phyloP scores from a whole-genome alignment of 2,329 filamentous ascomycete species.

The Achaetomium macrosporum region DNA sequence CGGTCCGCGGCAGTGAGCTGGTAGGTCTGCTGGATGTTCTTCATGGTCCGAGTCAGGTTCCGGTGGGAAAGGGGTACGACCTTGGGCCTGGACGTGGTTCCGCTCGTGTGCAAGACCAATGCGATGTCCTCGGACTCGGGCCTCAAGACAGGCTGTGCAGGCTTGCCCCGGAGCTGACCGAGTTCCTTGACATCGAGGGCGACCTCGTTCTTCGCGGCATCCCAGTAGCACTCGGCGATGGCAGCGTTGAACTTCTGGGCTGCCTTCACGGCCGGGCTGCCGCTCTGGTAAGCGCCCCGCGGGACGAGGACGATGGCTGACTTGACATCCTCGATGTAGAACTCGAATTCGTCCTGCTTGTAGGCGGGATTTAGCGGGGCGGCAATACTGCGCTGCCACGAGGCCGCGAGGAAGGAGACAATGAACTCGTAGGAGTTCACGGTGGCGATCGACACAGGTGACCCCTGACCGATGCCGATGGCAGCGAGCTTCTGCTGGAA shows the following conservation, averaged over 20 bases:
- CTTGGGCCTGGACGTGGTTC: constrained; percentile 80
- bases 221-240: constrained; percentile 83
- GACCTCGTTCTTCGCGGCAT: constrained; percentile 57
- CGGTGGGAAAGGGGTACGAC: constrained; percentile 76
- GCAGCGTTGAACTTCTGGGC: constrained; percentile 74
- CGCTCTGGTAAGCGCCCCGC: constrained; percentile 58
- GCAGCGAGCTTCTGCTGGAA: constrained; percentile 76
- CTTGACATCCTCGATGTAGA: constrained; percentile 83
- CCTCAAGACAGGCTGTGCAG: constrained; percentile 35
- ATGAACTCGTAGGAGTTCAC: constrained; percentile 86
- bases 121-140: constrained; percentile 73
- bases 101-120: constrained; percentile 76
- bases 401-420: constrained; percentile 75
- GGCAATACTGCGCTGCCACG: constrained; percentile 78
- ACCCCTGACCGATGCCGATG: constrained; percentile 62
- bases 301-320: constrained; percentile 75
- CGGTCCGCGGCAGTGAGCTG: constrained; percentile 63
- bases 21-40: constrained; percentile 76
- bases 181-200: constrained; percentile 71
- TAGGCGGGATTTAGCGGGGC: constrained; percentile 85
- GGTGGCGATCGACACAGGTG: constrained; percentile 75
- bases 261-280: constrained; percentile 67
- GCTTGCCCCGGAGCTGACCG: constrained; percentile 54
- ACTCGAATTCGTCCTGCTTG: constrained; percentile 86
- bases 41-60: constrained; percentile 77